Base-by-base conservation (phyloP, 495 filamentous ascomycete genomes). In the Venustampulla echinocandica region DNA sequence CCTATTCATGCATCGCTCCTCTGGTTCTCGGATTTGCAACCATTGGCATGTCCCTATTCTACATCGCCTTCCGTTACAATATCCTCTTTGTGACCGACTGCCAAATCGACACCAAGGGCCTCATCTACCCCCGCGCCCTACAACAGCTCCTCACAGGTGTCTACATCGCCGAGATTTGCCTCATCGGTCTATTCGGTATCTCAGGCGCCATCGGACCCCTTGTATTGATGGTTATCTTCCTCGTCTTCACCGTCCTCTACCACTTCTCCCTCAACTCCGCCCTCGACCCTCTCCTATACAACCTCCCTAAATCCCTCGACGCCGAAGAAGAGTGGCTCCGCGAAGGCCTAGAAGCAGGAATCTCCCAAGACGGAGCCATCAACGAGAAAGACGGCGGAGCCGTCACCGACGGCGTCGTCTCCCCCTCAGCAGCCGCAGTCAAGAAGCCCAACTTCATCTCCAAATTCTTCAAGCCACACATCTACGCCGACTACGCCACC, bases 61-160 rank as follows among this genome's bases (percentile, higher is more conserved):
- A 96, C 66, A 70, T 94, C 38, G 90, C 92, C 44, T 96, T 86
- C 76, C 79, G 88, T 4, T 97, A 98, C 74, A 95, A 98, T 61
- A 61, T 97, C 56, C 75, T 98, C 38, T 98, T 93, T 64, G 87
- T 95, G 41, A 87, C 82, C 42, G 85, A 93, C 57, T 75, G 83
- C 22, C 51, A 72, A 42, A 82, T 96, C 60, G 90, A 98, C 66
- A 96, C 92, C 20, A 87, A 93, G 54, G 92, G 92, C 45, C 77
- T 85, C 27, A 77, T 84, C 50, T 98, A 96, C 61, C 81, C 85
- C 3, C 79, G 81, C 27, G 92, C 85, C n/a, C 67, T 98, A 50
- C 89, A 96, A 62, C 92, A 98, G 53, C 78, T 93, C 50, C 83
- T 90, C 33, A 81, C 84, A 1, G 92, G 92, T 52, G 73, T 92